Percentiles rank a stretch among this genome's conserved stretches.
Evolutionary conservation across 2,329 filamentous ascomycete species (phyloP).

Genomic region (Beauveria sp.): DNA sequence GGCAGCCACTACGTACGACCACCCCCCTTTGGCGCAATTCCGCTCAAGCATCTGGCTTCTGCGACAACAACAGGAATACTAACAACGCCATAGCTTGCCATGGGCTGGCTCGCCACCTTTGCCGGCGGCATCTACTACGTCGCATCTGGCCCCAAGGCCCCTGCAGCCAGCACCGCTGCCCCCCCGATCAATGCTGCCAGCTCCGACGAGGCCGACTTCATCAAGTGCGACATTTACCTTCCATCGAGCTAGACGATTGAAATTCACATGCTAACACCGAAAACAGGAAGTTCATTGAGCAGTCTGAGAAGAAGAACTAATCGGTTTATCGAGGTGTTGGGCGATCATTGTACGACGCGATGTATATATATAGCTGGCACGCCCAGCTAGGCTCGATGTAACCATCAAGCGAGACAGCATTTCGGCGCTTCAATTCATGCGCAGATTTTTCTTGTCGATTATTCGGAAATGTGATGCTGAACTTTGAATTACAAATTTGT

Average conservation of each 20-base stretch:
- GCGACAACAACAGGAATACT: slow-evolving; percentile 15
- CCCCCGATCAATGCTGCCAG: slow-evolving; percentile 56
- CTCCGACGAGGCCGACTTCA: slow-evolving; percentile 57
- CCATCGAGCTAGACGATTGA: not conserved
- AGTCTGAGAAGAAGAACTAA: slow-evolving; percentile 36
- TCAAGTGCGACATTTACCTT: slow-evolving; percentile 42
- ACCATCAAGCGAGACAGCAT: slow-evolving; percentile 2
- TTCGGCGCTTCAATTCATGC: slow-evolving; percentile 10
- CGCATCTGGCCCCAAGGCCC: slow-evolving; percentile 36
- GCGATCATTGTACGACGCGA: slow-evolving; percentile 22
- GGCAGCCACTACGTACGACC: slow-evolving; percentile 52
- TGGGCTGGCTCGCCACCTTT: slow-evolving; percentile 45
- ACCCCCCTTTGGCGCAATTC: slow-evolving; percentile 7
- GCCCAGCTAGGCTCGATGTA: slow-evolving; percentile 1
- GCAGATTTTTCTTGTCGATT: not conserved
- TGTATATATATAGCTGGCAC: slow-evolving; percentile 25
- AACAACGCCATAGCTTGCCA: slow-evolving; percentile 41
- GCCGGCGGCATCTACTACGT: slow-evolving; percentile 42
- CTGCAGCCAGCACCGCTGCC: slow-evolving; percentile 33
- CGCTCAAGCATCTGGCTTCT: not conserved
- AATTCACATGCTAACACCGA: slow-evolving; percentile 17
- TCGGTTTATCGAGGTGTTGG: slow-evolving; percentile 14
- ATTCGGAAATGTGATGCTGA: not conserved
- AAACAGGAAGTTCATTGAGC: slow-evolving; percentile 32
- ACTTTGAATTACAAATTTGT: not conserved